phyloP scores from a whole-genome alignment of 2,329 filamentous ascomycete genomes.

The Exserohilum rostratum region DNA sequence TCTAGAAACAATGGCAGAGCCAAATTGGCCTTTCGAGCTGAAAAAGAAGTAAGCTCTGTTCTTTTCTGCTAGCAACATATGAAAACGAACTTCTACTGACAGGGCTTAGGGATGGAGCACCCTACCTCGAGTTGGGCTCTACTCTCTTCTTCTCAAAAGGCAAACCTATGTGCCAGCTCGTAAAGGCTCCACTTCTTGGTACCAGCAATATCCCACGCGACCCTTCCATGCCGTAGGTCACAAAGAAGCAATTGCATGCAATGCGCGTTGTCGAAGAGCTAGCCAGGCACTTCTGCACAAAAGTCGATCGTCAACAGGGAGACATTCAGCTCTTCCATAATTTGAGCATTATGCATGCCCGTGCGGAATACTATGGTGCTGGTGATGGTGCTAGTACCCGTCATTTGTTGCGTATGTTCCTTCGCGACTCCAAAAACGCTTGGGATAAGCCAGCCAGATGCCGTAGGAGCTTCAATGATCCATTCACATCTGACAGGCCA shows the following conservation, averaged over 20 bases:
- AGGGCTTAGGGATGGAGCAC: slow-evolving; percentile 33
- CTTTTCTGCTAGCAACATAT: no score
- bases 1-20: slow-evolving; percentile 42
- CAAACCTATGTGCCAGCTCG: slow-evolving; percentile 46
- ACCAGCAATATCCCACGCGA: slow-evolving; percentile 40
- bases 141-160: slow-evolving; percentile 45
- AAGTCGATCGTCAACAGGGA: slow-evolving; percentile 43
- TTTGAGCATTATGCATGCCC: slow-evolving; percentile 46
- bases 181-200: slow-evolving; percentile 46
- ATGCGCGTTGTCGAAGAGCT: slow-evolving; percentile 35
- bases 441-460: slow-evolving; percentile 46
- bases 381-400: slow-evolving; percentile 30
- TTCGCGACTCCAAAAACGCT: slow-evolving; percentile 41
- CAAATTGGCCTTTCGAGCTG: slow-evolving; percentile 47
- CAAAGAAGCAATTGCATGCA: no score
- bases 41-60: slow-evolving; percentile 41
- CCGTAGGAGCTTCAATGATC: slow-evolving; percentile 38
- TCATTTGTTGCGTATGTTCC: slow-evolving; percentile 48
- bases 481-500: slow-evolving; percentile 36
- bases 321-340: slow-evolving; percentile 49
- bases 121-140: slow-evolving; percentile 43
- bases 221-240: no score
- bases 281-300: slow-evolving; percentile 36
- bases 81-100: no score
- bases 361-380: slow-evolving; percentile 38